phyloP scores from a whole-genome alignment of 768 basidiomycete genomes.

The Cystofilobasidium capitatum region DNA sequence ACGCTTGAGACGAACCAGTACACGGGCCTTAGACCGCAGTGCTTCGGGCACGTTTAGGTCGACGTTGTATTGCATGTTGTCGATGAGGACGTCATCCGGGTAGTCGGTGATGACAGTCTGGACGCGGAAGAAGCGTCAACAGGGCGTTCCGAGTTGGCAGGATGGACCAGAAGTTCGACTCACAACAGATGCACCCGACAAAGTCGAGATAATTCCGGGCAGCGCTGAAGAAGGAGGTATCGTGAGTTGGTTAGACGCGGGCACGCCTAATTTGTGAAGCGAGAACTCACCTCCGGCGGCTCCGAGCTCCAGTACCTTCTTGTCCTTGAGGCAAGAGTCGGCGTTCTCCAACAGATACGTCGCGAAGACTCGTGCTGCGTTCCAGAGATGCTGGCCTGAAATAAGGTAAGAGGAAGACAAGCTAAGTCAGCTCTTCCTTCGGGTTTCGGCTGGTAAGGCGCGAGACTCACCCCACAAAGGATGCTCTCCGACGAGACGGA shows the following conservation, averaged over 20 bases:
- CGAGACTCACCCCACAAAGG: slow-evolving; percentile 17
- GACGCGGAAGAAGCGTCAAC: background rate
- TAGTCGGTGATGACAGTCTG: slow-evolving; percentile 87
- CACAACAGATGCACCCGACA: slow-evolving; percentile 62
- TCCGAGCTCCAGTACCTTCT: slow-evolving; percentile 71
- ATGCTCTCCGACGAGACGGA: slow-evolving; percentile 58
- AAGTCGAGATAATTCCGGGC: slow-evolving; percentile 64
- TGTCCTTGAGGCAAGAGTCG: slow-evolving; percentile 33
- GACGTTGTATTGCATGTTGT: slow-evolving; percentile 67
- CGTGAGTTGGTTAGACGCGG: background rate
- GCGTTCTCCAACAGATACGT: slow-evolving; percentile 36
- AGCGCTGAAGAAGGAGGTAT: slow-evolving; percentile 38
- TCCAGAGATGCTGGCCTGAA: slow-evolving; percentile 43
- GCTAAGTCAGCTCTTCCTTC: background rate
- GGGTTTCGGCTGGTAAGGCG: slow-evolving; percentile 47
- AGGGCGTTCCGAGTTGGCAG: background rate
- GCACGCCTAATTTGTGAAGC: background rate
- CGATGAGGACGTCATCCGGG: slow-evolving; percentile 63
- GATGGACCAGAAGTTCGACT: slow-evolving; percentile 23
- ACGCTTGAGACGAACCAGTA: slow-evolving; percentile 35
- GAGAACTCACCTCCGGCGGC: slow-evolving; percentile 62
- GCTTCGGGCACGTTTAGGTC: slow-evolving; percentile 46
- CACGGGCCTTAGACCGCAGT: slow-evolving; percentile 31
- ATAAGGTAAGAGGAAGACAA: slow-evolving; percentile 56
- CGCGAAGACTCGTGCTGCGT: slow-evolving; percentile 34